Evolutionary conservation across 805 yeast species (phyloP), one percentile per base, ranked within the genome.

Genomic region (Candida sanyiensis): DNA sequence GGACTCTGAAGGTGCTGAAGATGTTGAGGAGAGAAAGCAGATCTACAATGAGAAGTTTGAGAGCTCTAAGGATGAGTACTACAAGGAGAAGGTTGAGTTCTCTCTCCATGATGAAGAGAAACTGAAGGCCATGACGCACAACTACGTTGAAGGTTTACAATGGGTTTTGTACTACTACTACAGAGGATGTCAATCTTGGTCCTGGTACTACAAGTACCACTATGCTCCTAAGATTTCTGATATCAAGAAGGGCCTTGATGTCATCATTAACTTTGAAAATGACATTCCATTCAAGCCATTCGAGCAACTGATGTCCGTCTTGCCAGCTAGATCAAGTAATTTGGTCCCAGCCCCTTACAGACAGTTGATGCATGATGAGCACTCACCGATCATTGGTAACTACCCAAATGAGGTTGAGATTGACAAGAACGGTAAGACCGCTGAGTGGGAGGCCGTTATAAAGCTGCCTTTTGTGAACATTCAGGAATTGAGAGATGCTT

Each of bases 401-500:
- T 93, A 93, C 57, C 98, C 98, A 3, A 71, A 73, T 42, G 86
- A 85, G 43, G 95, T 90, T 40, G 85, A 80, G 37, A 70, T 85
- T 25, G 98, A 93, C 64, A 72, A 78, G 74, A 93, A 93, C 57
- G 98, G 97, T 31, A 93, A 93, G 59, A 85, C 88, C 39, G 95
- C 93, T 2, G 82, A 87, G 35, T 93, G 98, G 98, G 97, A 93
- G 64, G 97, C 97, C 9, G 96, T 93, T 40, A 96, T 93, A 6
- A 73, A 86, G 52, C 73, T 93, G 42, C 80, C 94, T 5, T 93
- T 93, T 69, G 97, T 93, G 33, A 97, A 93, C 49, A 87, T 83
- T 53, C 62, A 73, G 22, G 72, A 93, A 44, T 70, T 93, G 40
- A 64, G 82, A 23, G 77, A 70, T 4, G 90, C 90, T 2, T 74